Base-by-base conservation (phyloP, 768 basidiomycete species). In the Clathrus columnatus region DNA sequence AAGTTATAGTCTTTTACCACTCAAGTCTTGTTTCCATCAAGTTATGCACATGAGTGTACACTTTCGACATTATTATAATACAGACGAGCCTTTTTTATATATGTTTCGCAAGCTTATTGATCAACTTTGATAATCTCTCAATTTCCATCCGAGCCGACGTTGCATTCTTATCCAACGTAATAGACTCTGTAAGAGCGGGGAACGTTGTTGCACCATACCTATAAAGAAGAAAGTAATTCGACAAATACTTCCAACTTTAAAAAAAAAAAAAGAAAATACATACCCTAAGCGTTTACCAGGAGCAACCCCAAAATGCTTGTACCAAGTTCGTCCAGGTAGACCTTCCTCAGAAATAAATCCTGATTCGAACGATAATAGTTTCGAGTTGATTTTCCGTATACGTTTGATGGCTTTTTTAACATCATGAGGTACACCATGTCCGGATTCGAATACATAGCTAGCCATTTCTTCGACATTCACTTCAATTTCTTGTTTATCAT, bases 141-240 rank as follows among this genome's bases (percentile, higher is more conserved):
- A 60, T 62, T 53, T 70, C 68, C 16, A 52, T 7, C 26, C 57
- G 17, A 0, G 67, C 67, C 23, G 58, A 50, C 1, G 50, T 50
- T 16, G 60, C 58, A 54, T 67, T 61, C 21, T 57, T 28, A 26
- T 68, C 64, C 18, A 69, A 57, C 52, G 62, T 61, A 48, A 71
- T 60, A 4, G 67, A 62, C 44, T 71, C 70, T 4, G 65, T 66
- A 7, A 71, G 45, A 16, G 58, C 64, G 0, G 69, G 70, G 51
- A 70, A 63, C 0, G 67, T 66, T 1, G 68, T 70, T 3, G 67
- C 65, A 8, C 70, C 68, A 51, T 61, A 57, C 8, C 59, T 36
- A 36, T 10, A n/a, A 14, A 4, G 4, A 8, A 8, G 4, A 2
- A 14, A 4, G 11, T n/a, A 36, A 20, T 20, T 51, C 30, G 16